phyloP scores from a whole-genome alignment of 192 early-diverging fungal species.

The Dimargaris cristalligena region DNA sequence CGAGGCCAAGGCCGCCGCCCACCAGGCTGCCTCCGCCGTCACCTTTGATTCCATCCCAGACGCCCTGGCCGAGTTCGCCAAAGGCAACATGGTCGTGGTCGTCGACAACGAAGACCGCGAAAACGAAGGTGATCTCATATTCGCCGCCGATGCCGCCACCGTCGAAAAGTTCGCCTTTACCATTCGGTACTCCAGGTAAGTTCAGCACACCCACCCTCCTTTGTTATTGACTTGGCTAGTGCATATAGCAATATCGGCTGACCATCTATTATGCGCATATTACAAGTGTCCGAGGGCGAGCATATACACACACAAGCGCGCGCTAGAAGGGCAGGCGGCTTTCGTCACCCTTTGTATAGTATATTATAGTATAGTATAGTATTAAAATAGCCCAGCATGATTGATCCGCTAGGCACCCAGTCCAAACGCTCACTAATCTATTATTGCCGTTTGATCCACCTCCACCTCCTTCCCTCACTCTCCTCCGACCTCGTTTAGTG shows the following conservation, averaged over 20 bases:
- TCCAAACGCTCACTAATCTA: no score
- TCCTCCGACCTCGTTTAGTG: slow-evolving; percentile 28
- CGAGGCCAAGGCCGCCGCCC: not conserved
- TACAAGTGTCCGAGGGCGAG: no score
- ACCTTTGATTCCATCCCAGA: slow-evolving; percentile 9
- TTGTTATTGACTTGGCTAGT: no score
- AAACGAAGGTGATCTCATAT: slow-evolving; percentile 98
- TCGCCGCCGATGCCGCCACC: slow-evolving; percentile 86
- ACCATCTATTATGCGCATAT: no score
- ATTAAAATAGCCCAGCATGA: slow-evolving; percentile 2
- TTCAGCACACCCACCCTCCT: not conserved
- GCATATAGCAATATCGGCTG: no score
- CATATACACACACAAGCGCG: no score
- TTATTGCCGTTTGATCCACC: no score
- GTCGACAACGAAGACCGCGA: slow-evolving; percentile 98
- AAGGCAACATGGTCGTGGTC: slow-evolving; percentile 75
- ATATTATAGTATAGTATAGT: not conserved
- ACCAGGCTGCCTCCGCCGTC: not conserved
- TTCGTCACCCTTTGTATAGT: not conserved
- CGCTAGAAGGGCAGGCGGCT: no score
- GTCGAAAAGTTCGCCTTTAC: slow-evolving; percentile 89
- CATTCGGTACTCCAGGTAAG: slow-evolving; percentile 80
- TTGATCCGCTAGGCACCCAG: no score
- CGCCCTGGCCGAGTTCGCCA: slow-evolving; percentile 23
- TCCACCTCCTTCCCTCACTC: not conserved